Evolutionary conservation across 176 grass and related monocot genomes (phyloP), one percentile per base, ranked within the genome.

Genomic region (Rhynchospora breviuscula): DNA sequence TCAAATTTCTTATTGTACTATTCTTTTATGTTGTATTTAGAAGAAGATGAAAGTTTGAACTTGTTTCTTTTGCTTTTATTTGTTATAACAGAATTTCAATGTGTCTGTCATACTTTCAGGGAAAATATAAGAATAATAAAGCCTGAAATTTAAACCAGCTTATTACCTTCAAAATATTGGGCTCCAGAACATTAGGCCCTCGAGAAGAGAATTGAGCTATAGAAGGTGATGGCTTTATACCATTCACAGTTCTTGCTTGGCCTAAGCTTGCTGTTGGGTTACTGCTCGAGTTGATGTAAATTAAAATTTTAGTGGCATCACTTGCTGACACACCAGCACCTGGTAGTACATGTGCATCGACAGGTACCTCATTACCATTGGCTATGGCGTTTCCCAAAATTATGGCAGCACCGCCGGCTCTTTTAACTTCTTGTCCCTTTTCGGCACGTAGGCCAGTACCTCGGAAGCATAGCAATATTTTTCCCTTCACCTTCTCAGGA

Each of bases 191-290:
- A 85, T 95, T 99, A 1, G 96, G 96, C 0, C 96, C 96, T 10
- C 96, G 91, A 45, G 96, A 99, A 1, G 96, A 99, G 91, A 99
- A 99, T 81, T 93, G 89, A 40, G 96, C 80, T 86, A 99, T 93
- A 53, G 88, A 81, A 68, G 93, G 96, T 18, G 96, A 94, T 26
- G 91, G 91, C 13, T 77, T 77, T 9, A 99, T 80, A 85, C 83
- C 40, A 5, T 93, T 61, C 18, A 95, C 86, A 11, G 93, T 99
- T 78, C 79, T 87, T 0, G 91, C 90, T 14, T 23, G 63, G 18
- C 77, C 77, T 4, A 99, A 84, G 31, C 59, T 73, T 0, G 89
- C 96, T 0, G 71, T 93, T 40, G 96, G 88, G 7, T 2, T 71
- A 6, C 61, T 2, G 59, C 83, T 90, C 33, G 88, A 89, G 8